Base-by-base conservation (phyloP, 2,329 filamentous ascomycete genomes). In the Colletotrichum camelliae region DNA sequence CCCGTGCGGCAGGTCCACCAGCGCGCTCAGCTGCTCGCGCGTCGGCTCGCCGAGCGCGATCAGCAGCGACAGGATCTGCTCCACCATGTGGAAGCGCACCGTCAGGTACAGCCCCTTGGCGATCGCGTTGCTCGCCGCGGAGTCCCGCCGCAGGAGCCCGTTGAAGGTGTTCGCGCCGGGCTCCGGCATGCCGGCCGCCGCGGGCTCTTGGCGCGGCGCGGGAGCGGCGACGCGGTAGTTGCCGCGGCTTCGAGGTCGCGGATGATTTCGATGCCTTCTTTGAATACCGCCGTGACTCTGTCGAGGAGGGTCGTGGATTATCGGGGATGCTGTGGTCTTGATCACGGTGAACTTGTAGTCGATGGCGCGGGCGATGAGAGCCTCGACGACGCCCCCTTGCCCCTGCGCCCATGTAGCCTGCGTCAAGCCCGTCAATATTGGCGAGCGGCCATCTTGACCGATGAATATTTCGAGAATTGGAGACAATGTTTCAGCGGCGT, bases 61-160 rank as follows among this genome's bases (percentile, higher is more conserved):
- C 8, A 66, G 65, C 31, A 75, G 43, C n/a, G 33, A 27, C 3
- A 75, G 27, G 8, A 75, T 35, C 31, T 52, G 48, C 64, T 73
- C 73, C 16, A 75, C 37, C 16, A 75, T 9, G 21, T 75, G 64
- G 4, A 75, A 35, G 18, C 64, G 27, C 8, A 75, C 64, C 5
- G 73, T 75, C 5, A 75, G 73, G 21, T 75, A 75, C 12, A 75
- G 31, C 0, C 69, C 62, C 57, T 64, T 72, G 9, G 64, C 39
- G 7, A 70, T 35, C 16, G 79, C 74, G 64, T 78, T 78, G 75
- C 68, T 77, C 66, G 77, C 72, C 70, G 80, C 60, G 13, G 66
- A 79, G 24, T 77, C 71, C 31, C 76, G 61, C 70, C 68, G 65
- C 9, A 75, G n/a, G 2, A 75, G 35, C 15, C 37, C 29, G 33